Base-by-base conservation (phyloP, 805 yeast species). In the Wickerhamiella sorbophila region DNA sequence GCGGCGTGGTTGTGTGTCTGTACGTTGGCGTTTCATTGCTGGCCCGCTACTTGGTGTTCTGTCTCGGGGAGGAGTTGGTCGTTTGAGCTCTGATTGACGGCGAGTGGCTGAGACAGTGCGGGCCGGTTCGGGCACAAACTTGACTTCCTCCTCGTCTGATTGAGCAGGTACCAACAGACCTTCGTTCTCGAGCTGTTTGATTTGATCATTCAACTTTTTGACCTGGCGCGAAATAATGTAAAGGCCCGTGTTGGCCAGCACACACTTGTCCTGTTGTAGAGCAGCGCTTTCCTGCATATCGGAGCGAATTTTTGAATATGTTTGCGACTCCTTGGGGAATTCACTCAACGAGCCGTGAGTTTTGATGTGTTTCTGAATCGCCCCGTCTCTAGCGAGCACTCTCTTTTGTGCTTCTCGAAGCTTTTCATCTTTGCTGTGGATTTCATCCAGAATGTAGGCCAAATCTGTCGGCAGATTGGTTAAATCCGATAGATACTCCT, bases 401-500 rank as follows among this genome's bases (percentile, higher is more conserved):
- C 80, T 72, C 54, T 74, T 74, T 43, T 83, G 69, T 5, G 72
- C 67, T 43, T 82, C 93, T 52, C 73, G 72, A 22, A 79, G 64
- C 52, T 72, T 74, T 32, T 67, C 52, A 56, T 88, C 97, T 45
- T 78, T 74, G 31, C 67, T 71, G 40, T 78, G 71, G 31, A 88
- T 69, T 59, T 91, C 97, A 40, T 81, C 81, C 38, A 88, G 63
- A 31, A 85, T 63, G 53, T 81, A 84, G 41, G 78, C 78, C 35
- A 88, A 70, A 60, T 88, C 98, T 4, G 84, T 77, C 19, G 95
- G 95, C 35, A 91, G 69, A 52, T 87, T 88, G 9, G 88, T 75
- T 34, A 88, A 40, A 42, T 63, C 66, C 26, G 64, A 61, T 4
- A 79, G 72, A 44, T 79, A 77, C 51, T 79, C 82, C 49, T 80